phyloP scores from a whole-genome alignment of 2,329 filamentous ascomycete genomes.

The Fusarium mundagurra region DNA sequence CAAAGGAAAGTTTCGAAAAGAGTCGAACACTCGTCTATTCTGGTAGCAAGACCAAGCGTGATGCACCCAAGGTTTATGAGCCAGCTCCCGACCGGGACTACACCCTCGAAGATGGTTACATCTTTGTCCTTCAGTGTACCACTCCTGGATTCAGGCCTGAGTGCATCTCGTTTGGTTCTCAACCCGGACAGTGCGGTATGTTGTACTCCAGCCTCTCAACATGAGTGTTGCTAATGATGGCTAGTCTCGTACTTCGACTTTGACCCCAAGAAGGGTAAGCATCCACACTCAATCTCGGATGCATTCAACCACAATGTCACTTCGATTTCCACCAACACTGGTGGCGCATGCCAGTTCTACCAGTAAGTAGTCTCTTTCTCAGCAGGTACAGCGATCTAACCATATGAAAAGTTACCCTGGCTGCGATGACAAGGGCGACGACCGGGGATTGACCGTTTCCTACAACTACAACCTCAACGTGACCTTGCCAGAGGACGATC shows the following conservation, averaged over 20 bases:
- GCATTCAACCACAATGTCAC: not conserved
- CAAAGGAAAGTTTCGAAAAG: not conserved
- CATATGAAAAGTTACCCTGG: not conserved
- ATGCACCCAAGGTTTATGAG: not conserved
- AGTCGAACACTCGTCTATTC: not conserved
- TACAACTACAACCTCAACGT: not conserved
- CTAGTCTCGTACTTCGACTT: not conserved
- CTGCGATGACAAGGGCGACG: not conserved
- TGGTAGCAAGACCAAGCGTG: not conserved
- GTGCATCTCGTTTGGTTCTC: not conserved
- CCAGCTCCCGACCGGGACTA: not conserved
- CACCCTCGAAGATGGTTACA: not conserved
- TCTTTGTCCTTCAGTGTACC: not conserved
- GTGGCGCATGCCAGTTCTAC: not conserved
- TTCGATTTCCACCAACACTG: not conserved
- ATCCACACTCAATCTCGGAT: not conserved
- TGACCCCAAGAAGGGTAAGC: not conserved
- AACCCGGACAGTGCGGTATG: constrained; percentile 1
- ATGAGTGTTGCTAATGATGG: not conserved
- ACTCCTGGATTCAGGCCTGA: not conserved
- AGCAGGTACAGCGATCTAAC: not conserved
- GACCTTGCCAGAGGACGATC: not conserved
- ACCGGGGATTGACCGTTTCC: accelerated
- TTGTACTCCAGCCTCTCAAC: not conserved
- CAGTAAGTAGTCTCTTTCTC: not conserved